These are phyloP conservation scores for Porphyridium purpureum DNA, from an alignment of 23 red algal genomes.

Conservation along the genomic window DNA sequence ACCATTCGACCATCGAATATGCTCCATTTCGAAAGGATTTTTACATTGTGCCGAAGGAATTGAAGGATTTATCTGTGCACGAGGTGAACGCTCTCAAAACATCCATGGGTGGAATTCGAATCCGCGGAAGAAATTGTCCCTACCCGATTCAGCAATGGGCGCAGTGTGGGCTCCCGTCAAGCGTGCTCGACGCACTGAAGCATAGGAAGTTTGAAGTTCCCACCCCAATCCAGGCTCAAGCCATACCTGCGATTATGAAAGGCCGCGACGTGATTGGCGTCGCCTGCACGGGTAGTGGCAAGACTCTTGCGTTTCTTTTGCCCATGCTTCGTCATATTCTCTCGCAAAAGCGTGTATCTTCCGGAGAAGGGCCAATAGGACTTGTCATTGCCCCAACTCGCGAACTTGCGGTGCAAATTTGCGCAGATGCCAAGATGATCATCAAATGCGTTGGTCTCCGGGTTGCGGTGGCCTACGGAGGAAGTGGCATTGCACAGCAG, in stretches of 20 bases:
- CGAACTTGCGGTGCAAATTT: slow-evolving; percentile 95
- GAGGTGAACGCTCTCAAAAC: slow-evolving; percentile 30
- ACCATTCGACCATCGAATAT: slow-evolving; percentile 59
- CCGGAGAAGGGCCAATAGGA: slow-evolving; percentile 73
- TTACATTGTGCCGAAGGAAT: slow-evolving; percentile 41
- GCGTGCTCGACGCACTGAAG: slow-evolving; percentile 40
- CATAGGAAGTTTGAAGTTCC: slow-evolving; percentile 29
- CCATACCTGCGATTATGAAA: slow-evolving; percentile 73
- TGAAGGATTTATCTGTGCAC: slow-evolving; percentile 20
- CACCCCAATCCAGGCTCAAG: slow-evolving; percentile 69
- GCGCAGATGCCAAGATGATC: slow-evolving; percentile 52
- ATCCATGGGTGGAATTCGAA: slow-evolving; percentile 38
- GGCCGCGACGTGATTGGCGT: slow-evolving; percentile 83
- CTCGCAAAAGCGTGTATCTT: not conserved
- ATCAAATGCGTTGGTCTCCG: slow-evolving; percentile 12
- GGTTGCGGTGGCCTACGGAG: slow-evolving; percentile 78
- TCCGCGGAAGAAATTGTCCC: slow-evolving; percentile 59
- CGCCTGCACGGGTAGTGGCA: slow-evolving; percentile 84
- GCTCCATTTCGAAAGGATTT: slow-evolving; percentile 60
- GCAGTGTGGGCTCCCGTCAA: slow-evolving; percentile 50
- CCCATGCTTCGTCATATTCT: slow-evolving; percentile 63
- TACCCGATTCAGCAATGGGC: slow-evolving; percentile 43
- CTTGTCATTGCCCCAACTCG: slow-evolving; percentile 85
- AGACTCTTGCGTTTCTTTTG: slow-evolving; percentile 87
- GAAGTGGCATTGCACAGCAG: slow-evolving; percentile 69